Base-by-base conservation (phyloP, 2,329 filamentous ascomycete genomes). In the Paecilomyces sp. region DNA sequence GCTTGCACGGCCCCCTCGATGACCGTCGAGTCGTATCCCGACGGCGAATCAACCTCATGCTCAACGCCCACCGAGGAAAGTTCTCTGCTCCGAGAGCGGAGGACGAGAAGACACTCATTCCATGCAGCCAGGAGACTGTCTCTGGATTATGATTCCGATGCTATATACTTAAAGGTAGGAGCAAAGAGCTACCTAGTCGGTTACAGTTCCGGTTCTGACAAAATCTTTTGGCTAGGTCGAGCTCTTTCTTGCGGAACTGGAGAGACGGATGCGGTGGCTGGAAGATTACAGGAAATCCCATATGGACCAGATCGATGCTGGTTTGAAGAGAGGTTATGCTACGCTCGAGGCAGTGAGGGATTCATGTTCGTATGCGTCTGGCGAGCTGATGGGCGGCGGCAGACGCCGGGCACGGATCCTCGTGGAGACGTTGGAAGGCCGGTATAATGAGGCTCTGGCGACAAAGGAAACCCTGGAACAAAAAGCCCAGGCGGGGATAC, bases 401-500 rank as follows among this genome's bases (percentile, higher is more conserved):
- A 88, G 90, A 57, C 86, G 91, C 64, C 85, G 92, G 62, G 86
- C 95, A 61, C 89, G 91, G 64, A 85, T 97, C 60, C 88, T 97
- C 79, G 91, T 99, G 34, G 93, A 97, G 68, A 96, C 92, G 0
- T 80, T 99, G 13, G 94, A 99, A 74, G 83, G 83, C 30, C 84
- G 90, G 64, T 99, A 97, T 75, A 88, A 95, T 63, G 90, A 94
- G 67, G 92, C 90, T 1, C 77, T 99, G 64, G 88, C 85, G 15
- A 90, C 89, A 2, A 91, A 92, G 64, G 92, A 91, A 70, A 92
- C 91, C 0, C 77, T 97, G 67, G 91, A 94, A 69, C 92, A 96
- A 67, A 97, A 97, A 78, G 92, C 93, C 2, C 85, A 90, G 62
- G 88, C 93, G 36, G 91, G 92, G 4, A 88, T 99, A 64, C 88